phyloP scores from a whole-genome alignment of 2,329 filamentous ascomycete genomes.

The Paradendryphiella salina region DNA sequence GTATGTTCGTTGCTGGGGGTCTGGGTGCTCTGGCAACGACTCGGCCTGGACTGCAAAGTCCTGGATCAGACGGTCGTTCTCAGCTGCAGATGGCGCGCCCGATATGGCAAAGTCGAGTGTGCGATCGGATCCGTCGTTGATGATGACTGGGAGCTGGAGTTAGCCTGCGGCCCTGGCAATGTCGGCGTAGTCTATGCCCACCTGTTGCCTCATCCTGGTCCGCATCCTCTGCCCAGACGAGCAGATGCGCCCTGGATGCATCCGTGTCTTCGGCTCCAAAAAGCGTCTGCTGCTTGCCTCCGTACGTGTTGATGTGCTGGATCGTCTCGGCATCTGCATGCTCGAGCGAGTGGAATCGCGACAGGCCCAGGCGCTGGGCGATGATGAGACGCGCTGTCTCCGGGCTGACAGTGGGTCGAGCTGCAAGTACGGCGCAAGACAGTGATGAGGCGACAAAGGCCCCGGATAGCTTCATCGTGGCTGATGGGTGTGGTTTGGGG shows the following conservation, averaged over 20 bases:
- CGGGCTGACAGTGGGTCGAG: constrained; percentile 43
- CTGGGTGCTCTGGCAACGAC: constrained; percentile 32
- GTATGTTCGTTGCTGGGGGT: constrained; percentile 35
- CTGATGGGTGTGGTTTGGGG: constrained; percentile 26
- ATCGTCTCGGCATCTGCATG: constrained; percentile 49
- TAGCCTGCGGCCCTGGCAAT: constrained; percentile 13
- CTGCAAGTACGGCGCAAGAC: constrained; percentile 41
- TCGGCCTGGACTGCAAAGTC: constrained; percentile 45
- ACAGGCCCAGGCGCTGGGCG: constrained; percentile 56
- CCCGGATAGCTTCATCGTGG: constrained; percentile 53
- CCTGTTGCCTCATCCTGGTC: constrained; percentile 40
- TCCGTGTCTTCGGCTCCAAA: constrained; percentile 42
- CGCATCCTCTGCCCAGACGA: constrained; percentile 50
- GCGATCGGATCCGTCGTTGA: constrained; percentile 22
- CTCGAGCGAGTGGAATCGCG: constrained; percentile 53
- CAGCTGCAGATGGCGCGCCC: constrained; percentile 36
- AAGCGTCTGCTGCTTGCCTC: constrained; percentile 47
- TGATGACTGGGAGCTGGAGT: constrained; percentile 29
- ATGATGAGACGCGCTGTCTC: constrained; percentile 55
- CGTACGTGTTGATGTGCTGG: constrained; percentile 53
- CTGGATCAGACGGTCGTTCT: constrained; percentile 43
- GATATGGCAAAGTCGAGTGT: constrained; percentile 39
- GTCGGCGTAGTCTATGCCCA: constrained; percentile 19
- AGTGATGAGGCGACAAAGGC: constrained; percentile 48
- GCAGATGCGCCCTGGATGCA: constrained; percentile 32